Evolutionary conservation across 2,329 filamentous ascomycete species (phyloP).

Genomic region (Mollisiaceae sp.): DNA sequence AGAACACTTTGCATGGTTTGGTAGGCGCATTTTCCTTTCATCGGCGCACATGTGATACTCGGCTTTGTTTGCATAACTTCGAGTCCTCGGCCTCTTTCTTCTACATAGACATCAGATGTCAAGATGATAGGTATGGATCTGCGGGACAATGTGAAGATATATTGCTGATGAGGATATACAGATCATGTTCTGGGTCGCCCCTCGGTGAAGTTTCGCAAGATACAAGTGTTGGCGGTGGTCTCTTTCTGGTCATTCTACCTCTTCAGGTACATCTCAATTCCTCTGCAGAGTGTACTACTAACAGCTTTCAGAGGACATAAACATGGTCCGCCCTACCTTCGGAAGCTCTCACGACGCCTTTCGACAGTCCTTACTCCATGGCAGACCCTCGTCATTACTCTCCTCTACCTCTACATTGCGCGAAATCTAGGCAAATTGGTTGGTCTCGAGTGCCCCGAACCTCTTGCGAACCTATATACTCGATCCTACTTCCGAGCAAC

Average conservation of each 20-base stretch:
- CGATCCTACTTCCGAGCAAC: conserved; percentile 93
- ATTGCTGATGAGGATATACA: conserved; percentile 37
- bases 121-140: conserved; percentile 40
- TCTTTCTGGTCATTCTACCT: conserved; percentile 91
- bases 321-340: conserved; percentile 83
- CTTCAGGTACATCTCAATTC: conserved; percentile 59
- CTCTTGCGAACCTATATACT: conserved; percentile 91
- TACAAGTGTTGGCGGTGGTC: conserved; percentile 90
- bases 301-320: conserved; percentile 68
- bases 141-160: conserved; percentile 3
- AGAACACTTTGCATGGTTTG: conserved; percentile 11
- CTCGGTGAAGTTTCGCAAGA: conserved; percentile 87
- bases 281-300: conserved; percentile 13
- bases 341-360: conserved; percentile 72
- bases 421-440: conserved; percentile 94
- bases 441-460: conserved; percentile 89
- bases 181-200: conserved; percentile 93
- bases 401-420: conserved; percentile 88
- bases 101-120: conserved; percentile 27
- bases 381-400: conserved; percentile 86
- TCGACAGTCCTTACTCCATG: conserved; percentile 79
- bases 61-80: conserved; percentile 13
- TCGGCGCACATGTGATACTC: conserved; percentile 19
- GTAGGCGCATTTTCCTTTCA: conserved; percentile 9
- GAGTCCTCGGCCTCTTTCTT: neutral